These are phyloP conservation scores for Chlamydomonas sp. DNA, from an alignment of 139 green algal species.

Conservation along the genomic window DNA sequence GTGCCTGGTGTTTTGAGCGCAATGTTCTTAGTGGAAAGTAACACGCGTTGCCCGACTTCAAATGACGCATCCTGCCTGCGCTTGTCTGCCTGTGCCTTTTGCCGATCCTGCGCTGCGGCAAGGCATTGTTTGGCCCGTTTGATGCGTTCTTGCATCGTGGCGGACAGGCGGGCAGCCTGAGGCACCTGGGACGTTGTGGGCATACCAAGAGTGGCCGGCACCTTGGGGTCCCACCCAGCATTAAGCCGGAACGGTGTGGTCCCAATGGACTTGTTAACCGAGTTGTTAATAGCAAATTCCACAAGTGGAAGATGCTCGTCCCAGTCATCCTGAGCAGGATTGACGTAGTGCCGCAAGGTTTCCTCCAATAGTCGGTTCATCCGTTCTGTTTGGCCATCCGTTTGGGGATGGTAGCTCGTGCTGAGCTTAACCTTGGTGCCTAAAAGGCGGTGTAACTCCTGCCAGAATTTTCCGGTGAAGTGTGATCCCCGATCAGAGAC, in stretches of 20 bases:
- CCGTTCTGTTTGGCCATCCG: conserved; percentile 74
- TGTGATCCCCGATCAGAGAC: conserved; percentile 47
- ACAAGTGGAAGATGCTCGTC: conserved; percentile 41
- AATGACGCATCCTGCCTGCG: not conserved
- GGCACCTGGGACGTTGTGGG: no score
- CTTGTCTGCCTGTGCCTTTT: conserved; percentile 16
- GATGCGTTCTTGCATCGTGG: not conserved
- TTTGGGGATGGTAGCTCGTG: conserved; percentile 36
- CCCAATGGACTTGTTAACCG: conserved; percentile 24
- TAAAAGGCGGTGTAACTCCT: not conserved
- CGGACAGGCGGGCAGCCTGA: no score
- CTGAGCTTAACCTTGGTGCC: conserved; percentile 1
- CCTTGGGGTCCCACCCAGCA: no score
- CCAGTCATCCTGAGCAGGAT: conserved; percentile 54
- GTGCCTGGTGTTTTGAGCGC: no score
- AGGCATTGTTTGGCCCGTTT: conserved; percentile 13
- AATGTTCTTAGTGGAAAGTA: no score
- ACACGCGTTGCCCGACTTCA: conserved; percentile 7
- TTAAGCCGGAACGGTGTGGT: conserved; percentile 57
- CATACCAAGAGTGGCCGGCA: no score
- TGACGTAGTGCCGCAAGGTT: conserved; percentile 57
- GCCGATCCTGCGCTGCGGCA: conserved; percentile 21
- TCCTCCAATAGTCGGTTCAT: conserved; percentile 67
- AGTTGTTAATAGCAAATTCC: conserved; percentile 72
- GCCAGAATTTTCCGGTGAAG: conserved; percentile 54